Base-by-base conservation (phyloP, 2,329 filamentous ascomycete species). In the Chaetomium sp. region DNA sequence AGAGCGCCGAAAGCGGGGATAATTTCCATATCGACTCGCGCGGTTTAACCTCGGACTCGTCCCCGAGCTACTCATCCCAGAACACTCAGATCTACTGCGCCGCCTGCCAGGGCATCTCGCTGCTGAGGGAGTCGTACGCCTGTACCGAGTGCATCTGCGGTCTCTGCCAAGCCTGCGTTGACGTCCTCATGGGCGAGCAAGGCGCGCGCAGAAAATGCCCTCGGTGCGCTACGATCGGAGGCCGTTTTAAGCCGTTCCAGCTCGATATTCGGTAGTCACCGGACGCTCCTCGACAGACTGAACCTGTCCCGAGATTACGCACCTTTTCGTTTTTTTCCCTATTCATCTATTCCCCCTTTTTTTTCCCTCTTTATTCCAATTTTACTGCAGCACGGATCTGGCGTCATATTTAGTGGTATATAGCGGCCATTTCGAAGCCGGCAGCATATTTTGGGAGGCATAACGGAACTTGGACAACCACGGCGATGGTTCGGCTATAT, bases 121-220 rank as follows among this genome's bases (percentile, higher is more conserved):
- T 89, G 12, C 80, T 98, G 29, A 89, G 88, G 72, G 90, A 94
- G 72, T 95, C 92, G 38, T 97, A 93, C 74, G 94, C 94, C 25
- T 98, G 94, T 76, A 97, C 93, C 1, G 93, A 97, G 77, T 98
- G 95, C 76, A 96, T 98, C 68, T 96, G 92, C 75, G 94, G 93
- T 19, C 85, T 98, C 57, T 98, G 95, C 77, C 87, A 89, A 68
- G 87, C 92, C 65, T 98, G 94, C 73, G 92, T 97, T 64, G 90
- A 93, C 72, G 87, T 91, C 38, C 81, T 94, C 62, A 88, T 92
- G 78, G 86, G 85, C 70, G 90, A 92, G 75, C 89, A 92, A 75
- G 87, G 90, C 58, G 90, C 90, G 13, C 80, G 90, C 67, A 85
- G 89, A 72, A 91, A 90, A 75, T 95, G 91, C 78, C 91, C 91